Evolutionary conservation across 345 rosid genomes (phyloP), one percentile per base, ranked within the genome.

Genomic region (Salix arbutifolia): DNA sequence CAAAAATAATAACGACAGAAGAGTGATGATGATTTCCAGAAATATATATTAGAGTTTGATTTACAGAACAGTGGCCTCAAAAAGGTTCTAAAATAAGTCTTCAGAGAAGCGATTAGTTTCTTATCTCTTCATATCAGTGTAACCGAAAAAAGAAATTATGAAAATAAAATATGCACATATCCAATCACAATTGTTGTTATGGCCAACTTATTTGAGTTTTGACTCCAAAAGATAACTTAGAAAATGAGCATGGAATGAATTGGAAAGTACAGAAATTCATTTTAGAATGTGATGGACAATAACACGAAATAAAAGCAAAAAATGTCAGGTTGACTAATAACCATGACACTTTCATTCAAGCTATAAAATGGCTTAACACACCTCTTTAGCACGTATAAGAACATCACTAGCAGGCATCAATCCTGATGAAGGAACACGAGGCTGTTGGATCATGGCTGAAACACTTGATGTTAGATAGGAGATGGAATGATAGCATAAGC

Each of bases 371-470:
- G 61, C 42, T 40, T 58, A 2, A 74, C 83, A 50, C 75, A 95
- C 99, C 99, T 93, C 96, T 86, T 85, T 93, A 72, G 94, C 93
- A 80, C 93, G 96, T 69, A 90, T 90, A 71, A 87, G 88, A 74
- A 91, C 92, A 80, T 93, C 97, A 74, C 90, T 90, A 25, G 97
- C 97, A 37, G 96, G 96, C 92, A 91, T 87, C 88, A 90, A 79
- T 21, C 97, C 97, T 66, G 91, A 87, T 68, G 98, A 85, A 44
- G 97, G 92, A n/a, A 90, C 83, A 70, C 92, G 91, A 74, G 98
- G 97, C 67, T 90, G 97, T 70, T 91, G 93, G 74, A 95, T 88
- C 91, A 90, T 86, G 19, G 91, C 98, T 95, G 92, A 79, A 78
- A 84, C 52, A 74, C n/a, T 50, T 17, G 3, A 18, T 50, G n/a